Evolutionary conservation across 305 asterid genomes (phyloP).

Genomic region (Solanum hybrid): DNA sequence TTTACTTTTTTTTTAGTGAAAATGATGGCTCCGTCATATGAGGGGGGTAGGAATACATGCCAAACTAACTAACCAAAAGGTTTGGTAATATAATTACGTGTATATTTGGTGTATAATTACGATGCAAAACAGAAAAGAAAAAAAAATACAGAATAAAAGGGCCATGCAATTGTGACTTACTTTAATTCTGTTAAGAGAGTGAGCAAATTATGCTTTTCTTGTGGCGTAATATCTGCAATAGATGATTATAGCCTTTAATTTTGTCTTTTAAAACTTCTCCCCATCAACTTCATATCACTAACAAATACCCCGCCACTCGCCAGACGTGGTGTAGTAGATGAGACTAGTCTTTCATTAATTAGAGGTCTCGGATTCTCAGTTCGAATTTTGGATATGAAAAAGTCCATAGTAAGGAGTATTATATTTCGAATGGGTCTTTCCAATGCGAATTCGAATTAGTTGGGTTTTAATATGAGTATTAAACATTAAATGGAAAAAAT

Average conservation of each 20-base stretch:
- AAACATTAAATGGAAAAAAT: too few relatives aligned
- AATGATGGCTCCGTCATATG: not conserved
- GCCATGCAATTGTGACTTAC: slow-evolving; percentile 36
- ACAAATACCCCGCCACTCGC: not conserved
- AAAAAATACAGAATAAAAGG: not conserved
- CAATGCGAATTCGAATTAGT: too few relatives aligned
- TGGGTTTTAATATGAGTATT: not conserved
- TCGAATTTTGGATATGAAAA: not conserved
- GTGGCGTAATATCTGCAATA: slow-evolving; percentile 39
- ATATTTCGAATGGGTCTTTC: too few relatives aligned
- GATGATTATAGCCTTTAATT: slow-evolving; percentile 6
- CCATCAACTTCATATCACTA: not conserved
- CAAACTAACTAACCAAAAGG: not conserved
- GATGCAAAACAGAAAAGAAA: not conserved
- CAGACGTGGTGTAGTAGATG: not conserved
- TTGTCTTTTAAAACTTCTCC: not conserved
- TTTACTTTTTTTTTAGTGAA: not conserved
- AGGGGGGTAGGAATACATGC: not conserved
- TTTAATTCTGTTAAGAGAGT: slow-evolving; percentile 31
- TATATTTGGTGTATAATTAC: not conserved
- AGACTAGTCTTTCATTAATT: not conserved
- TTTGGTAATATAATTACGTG: slow-evolving; percentile 1
- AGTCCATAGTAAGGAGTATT: not conserved
- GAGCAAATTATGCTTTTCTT: slow-evolving; percentile 31
- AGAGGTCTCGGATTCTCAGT: not conserved